These are phyloP conservation scores for Trichoderma sp. DNA, from an alignment of 2,329 filamentous ascomycete species.

Conservation along the genomic window DNA sequence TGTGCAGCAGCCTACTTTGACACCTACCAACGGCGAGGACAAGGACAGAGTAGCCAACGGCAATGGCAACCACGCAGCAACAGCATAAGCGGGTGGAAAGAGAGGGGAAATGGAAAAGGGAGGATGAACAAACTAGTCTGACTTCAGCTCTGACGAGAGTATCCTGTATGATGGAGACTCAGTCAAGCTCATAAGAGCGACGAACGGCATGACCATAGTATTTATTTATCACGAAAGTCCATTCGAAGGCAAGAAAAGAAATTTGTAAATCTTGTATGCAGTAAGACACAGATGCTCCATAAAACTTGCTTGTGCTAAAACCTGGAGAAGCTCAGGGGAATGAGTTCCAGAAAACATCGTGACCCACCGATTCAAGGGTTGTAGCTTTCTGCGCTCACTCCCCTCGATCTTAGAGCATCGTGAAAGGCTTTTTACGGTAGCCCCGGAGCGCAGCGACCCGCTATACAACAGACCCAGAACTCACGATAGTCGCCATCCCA, in stretches of 20 bases:
- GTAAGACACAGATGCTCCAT: slow-evolving; percentile 1
- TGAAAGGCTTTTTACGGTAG: slow-evolving; percentile 24
- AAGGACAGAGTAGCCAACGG: slow-evolving; percentile 6
- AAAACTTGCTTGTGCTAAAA: slow-evolving; percentile 12
- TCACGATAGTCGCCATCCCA: slow-evolving; percentile 10
- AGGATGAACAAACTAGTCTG: background rate
- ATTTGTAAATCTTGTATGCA: background rate
- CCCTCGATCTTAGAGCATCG: slow-evolving; percentile 23
- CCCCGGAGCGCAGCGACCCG: slow-evolving; percentile 3
- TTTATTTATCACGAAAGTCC: background rate
- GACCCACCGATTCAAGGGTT: slow-evolving; percentile 5
- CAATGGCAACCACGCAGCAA: background rate
- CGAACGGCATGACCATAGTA: no score
- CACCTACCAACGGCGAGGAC: background rate
- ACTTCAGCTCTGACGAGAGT: background rate
- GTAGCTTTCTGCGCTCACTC: slow-evolving; percentile 14
- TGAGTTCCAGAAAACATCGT: slow-evolving; percentile 35
- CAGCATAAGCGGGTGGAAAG: background rate
- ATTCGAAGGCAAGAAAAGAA: background rate
- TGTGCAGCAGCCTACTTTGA: slow-evolving; percentile 32
- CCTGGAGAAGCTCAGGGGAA: slow-evolving; percentile 39
- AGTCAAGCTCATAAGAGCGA: background rate
- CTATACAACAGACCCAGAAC: background rate
- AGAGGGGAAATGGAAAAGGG: background rate
- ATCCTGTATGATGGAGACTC: background rate